Percentiles rank a stretch among this genome's conserved stretches.
These are phyloP conservation scores for Typha latifolia DNA, from an alignment of 176 grass and related monocot genomes.

Conservation along the genomic window DNA sequence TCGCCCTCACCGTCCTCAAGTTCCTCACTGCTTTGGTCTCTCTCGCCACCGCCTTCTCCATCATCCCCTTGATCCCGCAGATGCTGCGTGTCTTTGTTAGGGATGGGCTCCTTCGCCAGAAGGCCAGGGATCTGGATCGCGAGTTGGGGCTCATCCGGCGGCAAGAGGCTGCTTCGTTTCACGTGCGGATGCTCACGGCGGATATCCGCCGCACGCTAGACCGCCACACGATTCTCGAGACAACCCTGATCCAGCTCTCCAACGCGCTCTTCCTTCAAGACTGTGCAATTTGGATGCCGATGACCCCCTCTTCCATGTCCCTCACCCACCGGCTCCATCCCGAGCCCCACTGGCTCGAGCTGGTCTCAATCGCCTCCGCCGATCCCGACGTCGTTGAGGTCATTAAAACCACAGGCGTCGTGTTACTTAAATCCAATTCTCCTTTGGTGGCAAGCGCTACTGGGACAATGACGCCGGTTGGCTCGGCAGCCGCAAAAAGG, in stretches of 20 bases:
- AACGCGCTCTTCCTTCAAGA: slow-evolving; percentile 10
- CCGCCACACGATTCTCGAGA: slow-evolving; percentile 17
- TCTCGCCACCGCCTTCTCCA: slow-evolving; percentile 7
- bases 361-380: not conserved
- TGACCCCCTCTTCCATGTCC: not conserved
- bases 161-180: slow-evolving; percentile 7
- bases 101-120: slow-evolving; percentile 5
- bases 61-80: slow-evolving; percentile 10
- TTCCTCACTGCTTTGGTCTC: slow-evolving; percentile 13
- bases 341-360: not conserved
- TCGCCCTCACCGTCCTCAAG: slow-evolving; percentile 10
- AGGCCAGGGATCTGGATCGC: slow-evolving; percentile 4
- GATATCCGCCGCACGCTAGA: slow-evolving; percentile 14
- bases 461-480: not conserved
- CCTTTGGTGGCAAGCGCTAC: not conserved
- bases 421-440: slow-evolving; percentile 1
- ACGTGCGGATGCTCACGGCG: slow-evolving; percentile 16
- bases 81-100: slow-evolving; percentile 2
- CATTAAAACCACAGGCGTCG: not conserved
- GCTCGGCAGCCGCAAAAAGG: slow-evolving; percentile 7
- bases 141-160: slow-evolving; percentile 13
- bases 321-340: not conserved
- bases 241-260: slow-evolving; percentile 13
- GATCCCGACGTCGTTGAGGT: not conserved
- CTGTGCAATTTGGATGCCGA: slow-evolving; percentile 17